Evolutionary conservation across 208 protist species (phyloP).

Genomic region (Crithidia sp.): DNA sequence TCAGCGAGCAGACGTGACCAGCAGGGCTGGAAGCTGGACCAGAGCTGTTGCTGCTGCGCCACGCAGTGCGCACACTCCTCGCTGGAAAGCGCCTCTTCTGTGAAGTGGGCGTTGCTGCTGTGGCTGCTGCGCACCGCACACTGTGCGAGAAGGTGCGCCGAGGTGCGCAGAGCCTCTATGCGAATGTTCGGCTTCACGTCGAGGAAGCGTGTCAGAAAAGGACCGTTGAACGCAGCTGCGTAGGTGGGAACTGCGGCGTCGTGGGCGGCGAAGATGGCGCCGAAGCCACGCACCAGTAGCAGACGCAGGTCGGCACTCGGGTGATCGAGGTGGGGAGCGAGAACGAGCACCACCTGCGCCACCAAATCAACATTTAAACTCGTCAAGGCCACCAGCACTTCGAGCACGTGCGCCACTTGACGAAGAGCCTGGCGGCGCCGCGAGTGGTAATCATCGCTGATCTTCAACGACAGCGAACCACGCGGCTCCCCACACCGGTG

Average conservation of each 20-base stretch:
- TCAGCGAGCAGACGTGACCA: conserved; percentile 51
- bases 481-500: neutral
- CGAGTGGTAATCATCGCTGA: conserved; percentile 5
- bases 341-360: conserved; percentile 37
- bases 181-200: conserved; percentile 61
- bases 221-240: conserved; percentile 22
- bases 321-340: conserved; percentile 54
- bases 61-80: neutral
- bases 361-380: conserved; percentile 57
- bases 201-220: conserved; percentile 44
- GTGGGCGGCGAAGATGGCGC: conserved; percentile 44
- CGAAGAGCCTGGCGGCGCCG: conserved; percentile 19
- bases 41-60: conserved; percentile 33
- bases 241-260: conserved; percentile 43
- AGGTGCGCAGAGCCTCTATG: conserved; percentile 47
- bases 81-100: neutral
- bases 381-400: conserved; percentile 53
- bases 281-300: conserved; percentile 59
- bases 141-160: conserved; percentile 27
- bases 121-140: conserved; percentile 16
- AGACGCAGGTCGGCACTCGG: conserved; percentile 53
- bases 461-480: neutral
- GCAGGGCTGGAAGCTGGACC: conserved; percentile 37
- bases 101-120: neutral
- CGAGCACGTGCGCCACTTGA: conserved; percentile 41